Percentiles rank a stretch among this genome's conserved stretches.
phyloP scores from a whole-genome alignment of 495 filamentous ascomycete genomes.

The Neurospora sp. region DNA sequence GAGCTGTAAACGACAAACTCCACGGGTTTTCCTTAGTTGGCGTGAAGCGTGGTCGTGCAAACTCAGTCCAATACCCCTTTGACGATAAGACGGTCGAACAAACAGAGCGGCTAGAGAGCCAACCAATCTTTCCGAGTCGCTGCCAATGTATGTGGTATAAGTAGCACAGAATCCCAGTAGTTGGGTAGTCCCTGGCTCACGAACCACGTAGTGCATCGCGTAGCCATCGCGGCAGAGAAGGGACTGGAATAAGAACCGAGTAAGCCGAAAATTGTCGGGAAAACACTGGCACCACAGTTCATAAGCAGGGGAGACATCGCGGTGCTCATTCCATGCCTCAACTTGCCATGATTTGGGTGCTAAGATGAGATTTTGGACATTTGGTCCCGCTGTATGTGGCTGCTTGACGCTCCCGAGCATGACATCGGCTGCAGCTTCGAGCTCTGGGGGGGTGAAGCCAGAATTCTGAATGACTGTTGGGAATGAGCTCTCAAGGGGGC shows the following conservation, averaged over 20 bases:
- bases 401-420: slow-evolving; percentile 35
- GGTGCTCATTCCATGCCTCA: slow-evolving; percentile 34
- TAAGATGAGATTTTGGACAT: slow-evolving; percentile 28
- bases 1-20: slow-evolving; percentile 46
- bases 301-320: slow-evolving; percentile 30
- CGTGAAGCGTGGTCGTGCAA: slow-evolving; percentile 45
- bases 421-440: slow-evolving; percentile 45
- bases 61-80: slow-evolving; percentile 45
- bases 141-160: slow-evolving; percentile 46
- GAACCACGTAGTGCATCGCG: slow-evolving; percentile 53
- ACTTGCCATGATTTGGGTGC: slow-evolving; percentile 36
- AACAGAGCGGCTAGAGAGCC: slow-evolving; percentile 51
- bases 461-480: slow-evolving; percentile 37
- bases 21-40: slow-evolving; percentile 42
- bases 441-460: slow-evolving; percentile 37
- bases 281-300: slow-evolving; percentile 44
- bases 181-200: slow-evolving; percentile 36
- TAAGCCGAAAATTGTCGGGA: slow-evolving; percentile 34
- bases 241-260: slow-evolving; percentile 34
- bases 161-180: slow-evolving; percentile 51
- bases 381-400: slow-evolving; percentile 4
- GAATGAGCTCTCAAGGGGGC: slow-evolving; percentile 29
- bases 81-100: slow-evolving; percentile 41
- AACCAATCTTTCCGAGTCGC: slow-evolving; percentile 41
- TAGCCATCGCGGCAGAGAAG: slow-evolving; percentile 50